These are phyloP conservation scores for Trichoderma cornu-damae DNA, from an alignment of 2,329 filamentous ascomycete genomes.

Conservation along the genomic window DNA sequence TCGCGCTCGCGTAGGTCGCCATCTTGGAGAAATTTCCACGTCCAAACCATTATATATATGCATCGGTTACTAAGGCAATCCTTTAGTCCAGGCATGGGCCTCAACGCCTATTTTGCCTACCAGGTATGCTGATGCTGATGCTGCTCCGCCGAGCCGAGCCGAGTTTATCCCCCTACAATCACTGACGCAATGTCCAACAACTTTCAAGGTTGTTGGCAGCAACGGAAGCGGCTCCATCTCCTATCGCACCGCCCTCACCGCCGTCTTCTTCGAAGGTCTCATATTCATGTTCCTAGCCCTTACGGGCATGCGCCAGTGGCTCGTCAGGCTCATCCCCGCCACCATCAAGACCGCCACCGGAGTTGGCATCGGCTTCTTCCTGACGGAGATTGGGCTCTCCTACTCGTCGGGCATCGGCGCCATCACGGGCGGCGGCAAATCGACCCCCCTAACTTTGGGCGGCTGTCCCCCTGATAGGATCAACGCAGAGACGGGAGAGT, in stretches of 20 bases:
- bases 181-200: background rate
- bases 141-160: too few relatives aligned
- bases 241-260: conserved; percentile 56
- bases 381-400: conserved; percentile 62
- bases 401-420: conserved; percentile 80
- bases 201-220: conserved; percentile 49
- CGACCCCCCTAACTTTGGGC: conserved; percentile 70
- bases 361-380: conserved; percentile 60
- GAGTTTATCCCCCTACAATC: background rate
- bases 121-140: conserved; percentile 41
- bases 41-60: fast-evolving
- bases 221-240: conserved; percentile 53
- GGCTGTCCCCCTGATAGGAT: conserved; percentile 61
- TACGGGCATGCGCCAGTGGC: conserved; percentile 68
- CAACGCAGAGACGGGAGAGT: conserved; percentile 44
- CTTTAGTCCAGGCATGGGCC: conserved; percentile 58
- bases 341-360: conserved; percentile 62
- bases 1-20: conserved; percentile 35
- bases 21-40: too few relatives aligned
- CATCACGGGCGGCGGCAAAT: conserved; percentile 60
- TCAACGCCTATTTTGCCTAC: conserved; percentile 64
- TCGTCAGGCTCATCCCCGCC: conserved; percentile 59
- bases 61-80: background rate
- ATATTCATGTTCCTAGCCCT: conserved; percentile 60
- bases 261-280: conserved; percentile 61